phyloP scores from a whole-genome alignment of 108 stramenopile species.

The Skeletonema marinoi region DNA sequence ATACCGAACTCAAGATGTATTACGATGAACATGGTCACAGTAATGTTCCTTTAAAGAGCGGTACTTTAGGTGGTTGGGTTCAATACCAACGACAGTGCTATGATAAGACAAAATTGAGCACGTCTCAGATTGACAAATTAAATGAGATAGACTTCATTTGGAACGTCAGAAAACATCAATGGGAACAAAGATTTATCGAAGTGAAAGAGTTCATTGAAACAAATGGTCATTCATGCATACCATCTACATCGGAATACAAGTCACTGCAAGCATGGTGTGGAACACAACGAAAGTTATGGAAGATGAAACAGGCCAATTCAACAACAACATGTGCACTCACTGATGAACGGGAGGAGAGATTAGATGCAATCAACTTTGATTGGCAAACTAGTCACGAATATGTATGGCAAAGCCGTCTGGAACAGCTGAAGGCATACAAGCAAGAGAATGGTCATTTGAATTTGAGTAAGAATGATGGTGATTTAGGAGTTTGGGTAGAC shows the following conservation, averaged over 20 bases:
- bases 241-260: slow-evolving; percentile 17
- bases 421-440: slow-evolving; percentile 12
- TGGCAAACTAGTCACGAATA: slow-evolving; percentile 8
- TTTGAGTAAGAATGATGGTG: background rate
- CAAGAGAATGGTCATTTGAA: slow-evolving; percentile 9
- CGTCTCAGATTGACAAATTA: slow-evolving; percentile 1
- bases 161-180: slow-evolving; percentile 4
- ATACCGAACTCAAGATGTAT: slow-evolving; percentile 8
- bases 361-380: background rate
- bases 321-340: background rate
- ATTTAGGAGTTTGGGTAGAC: slow-evolving; percentile 63
- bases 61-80: slow-evolving; percentile 13
- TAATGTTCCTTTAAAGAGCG: slow-evolving; percentile 19
- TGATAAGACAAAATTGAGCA: background rate
- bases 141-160: background rate
- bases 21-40: slow-evolving; percentile 2
- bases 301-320: background rate
- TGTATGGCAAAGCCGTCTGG: slow-evolving; percentile 3
- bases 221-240: slow-evolving; percentile 53
- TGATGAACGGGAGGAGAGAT: background rate
- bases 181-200: background rate
- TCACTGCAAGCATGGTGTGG: slow-evolving; percentile 25
- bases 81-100: slow-evolving; percentile 12
- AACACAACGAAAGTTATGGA: background rate
- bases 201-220: slow-evolving; percentile 40